phyloP scores from a whole-genome alignment of 768 basidiomycete genomes.

The Rhodotorula graminis region DNA sequence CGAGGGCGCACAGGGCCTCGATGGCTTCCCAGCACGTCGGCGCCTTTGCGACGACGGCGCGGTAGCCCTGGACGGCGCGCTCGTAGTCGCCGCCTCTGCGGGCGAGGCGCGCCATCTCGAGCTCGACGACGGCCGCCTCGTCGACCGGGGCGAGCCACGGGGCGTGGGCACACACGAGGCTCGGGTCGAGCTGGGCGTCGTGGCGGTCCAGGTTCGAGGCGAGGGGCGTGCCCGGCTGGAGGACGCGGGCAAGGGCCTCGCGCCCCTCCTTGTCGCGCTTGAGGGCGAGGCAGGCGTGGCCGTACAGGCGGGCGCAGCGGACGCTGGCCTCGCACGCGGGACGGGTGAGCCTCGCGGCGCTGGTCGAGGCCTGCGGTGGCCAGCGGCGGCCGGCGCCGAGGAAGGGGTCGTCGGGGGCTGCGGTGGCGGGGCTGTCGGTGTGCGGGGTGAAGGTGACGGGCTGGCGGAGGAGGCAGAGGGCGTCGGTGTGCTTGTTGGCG shows the following conservation, averaged over 20 bases:
- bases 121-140: slow-evolving; percentile 56
- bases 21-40: slow-evolving; percentile 90
- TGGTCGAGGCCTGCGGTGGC: neutral
- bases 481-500: slow-evolving; percentile 68
- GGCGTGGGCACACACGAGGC: neutral
- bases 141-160: neutral
- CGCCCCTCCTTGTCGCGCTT: slow-evolving; percentile 70
- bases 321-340: slow-evolving; percentile 61
- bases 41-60: slow-evolving; percentile 64
- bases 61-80: slow-evolving; percentile 66
- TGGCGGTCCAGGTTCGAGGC: slow-evolving; percentile 12
- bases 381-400: neutral
- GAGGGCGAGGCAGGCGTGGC: slow-evolving; percentile 65
- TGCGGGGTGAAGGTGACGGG: slow-evolving; percentile 16
- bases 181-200: neutral
- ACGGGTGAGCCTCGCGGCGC: slow-evolving; percentile 47
- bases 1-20: slow-evolving; percentile 74
- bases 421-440: too few species aligned
- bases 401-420: slow-evolving; percentile 12
- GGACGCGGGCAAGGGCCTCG: slow-evolving; percentile 39
- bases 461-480: slow-evolving; percentile 58
- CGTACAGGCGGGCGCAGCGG: slow-evolving; percentile 73
- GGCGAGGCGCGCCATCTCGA: slow-evolving; percentile 71
- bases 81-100: slow-evolving; percentile 72
- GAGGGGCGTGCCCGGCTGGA: slow-evolving; percentile 56